Evolutionary conservation across 1,139 yeast species (phyloP).

Genomic region (Sugiyamaella pinicola): DNA sequence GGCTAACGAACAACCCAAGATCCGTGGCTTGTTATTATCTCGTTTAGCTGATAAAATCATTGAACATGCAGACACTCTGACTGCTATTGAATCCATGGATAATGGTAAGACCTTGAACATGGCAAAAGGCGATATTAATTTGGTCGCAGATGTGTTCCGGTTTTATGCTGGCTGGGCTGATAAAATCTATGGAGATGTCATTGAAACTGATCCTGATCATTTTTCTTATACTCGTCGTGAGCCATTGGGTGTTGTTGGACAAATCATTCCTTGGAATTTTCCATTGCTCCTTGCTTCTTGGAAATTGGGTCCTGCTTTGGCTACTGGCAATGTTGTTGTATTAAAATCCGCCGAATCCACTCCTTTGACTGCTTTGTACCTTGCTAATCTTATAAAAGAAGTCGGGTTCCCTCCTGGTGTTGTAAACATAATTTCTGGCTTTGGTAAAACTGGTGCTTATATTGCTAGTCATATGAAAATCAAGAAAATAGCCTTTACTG

Average conservation of each 20-base stretch:
- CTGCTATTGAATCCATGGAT: constrained; percentile 61
- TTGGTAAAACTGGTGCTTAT: constrained; percentile 77
- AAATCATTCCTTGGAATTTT: constrained; percentile 90
- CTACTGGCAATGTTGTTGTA: constrained; percentile 75
- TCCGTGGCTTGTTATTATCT: constrained; percentile 49
- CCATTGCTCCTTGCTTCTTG: constrained; percentile 78
- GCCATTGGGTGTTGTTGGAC: constrained; percentile 87
- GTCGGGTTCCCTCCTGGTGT: constrained; percentile 84
- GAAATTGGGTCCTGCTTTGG: constrained; percentile 75
- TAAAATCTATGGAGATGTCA: constrained; percentile 70
- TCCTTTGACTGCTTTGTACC: constrained; percentile 71
- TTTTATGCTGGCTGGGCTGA: constrained; percentile 88
- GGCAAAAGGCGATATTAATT: constrained; percentile 58
- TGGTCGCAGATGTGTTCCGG: constrained; percentile 51
- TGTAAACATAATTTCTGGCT: constrained; percentile 73
- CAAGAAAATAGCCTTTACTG: constrained; percentile 84
- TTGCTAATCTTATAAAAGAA: constrained; percentile 61
- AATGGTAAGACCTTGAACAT: constrained; percentile 59
- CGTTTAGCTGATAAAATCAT: constrained; percentile 59
- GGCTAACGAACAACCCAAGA: constrained; percentile 52
- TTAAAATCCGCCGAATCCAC: constrained; percentile 79
- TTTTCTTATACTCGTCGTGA: constrained; percentile 67
- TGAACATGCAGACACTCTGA: constrained; percentile 50
- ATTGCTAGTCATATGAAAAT: constrained; percentile 67
- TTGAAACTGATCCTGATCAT: constrained; percentile 61